These are phyloP conservation scores for Pelargonium cotyledonis DNA, from an alignment of 441 rosid genomes.

Conservation along the genomic window DNA sequence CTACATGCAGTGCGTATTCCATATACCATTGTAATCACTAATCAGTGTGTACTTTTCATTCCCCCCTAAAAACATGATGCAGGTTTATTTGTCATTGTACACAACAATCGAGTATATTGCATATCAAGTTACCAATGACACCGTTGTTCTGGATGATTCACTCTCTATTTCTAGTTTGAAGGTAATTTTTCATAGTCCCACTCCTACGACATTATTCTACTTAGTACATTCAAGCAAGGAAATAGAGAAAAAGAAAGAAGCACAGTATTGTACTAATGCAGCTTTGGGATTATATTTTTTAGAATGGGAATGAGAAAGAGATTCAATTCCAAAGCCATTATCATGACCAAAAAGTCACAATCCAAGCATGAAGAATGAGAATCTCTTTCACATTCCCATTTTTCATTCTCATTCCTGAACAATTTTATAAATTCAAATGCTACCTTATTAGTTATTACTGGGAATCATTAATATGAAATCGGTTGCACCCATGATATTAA, in stretches of 20 bases:
- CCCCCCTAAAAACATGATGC: constrained; percentile 14
- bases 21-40: background rate
- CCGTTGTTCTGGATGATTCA: constrained; percentile 40
- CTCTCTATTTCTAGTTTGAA: constrained; percentile 70
- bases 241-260: background rate
- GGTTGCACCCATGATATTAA: background rate
- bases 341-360: too few relatives aligned
- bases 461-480: background rate
- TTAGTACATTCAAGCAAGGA: background rate
- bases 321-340: too few relatives aligned
- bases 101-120: constrained; percentile 63
- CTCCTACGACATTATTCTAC: constrained; percentile 5
- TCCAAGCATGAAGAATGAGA: too few relatives aligned
- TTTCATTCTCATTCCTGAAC: too few relatives aligned
- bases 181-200: constrained; percentile 36
- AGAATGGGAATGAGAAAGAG: too few relatives aligned
- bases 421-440: too few relatives aligned
- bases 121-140: constrained; percentile 48
- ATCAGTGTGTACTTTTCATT: background rate
- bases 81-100: constrained; percentile 89
- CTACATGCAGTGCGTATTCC: background rate
- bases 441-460: background rate
- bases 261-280: background rate
- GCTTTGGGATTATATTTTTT: too few relatives aligned
- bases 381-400: too few relatives aligned